These are phyloP conservation scores for Taiozyma sp. DNA, from an alignment of 1,139 yeast genomes.

Conservation along the genomic window DNA sequence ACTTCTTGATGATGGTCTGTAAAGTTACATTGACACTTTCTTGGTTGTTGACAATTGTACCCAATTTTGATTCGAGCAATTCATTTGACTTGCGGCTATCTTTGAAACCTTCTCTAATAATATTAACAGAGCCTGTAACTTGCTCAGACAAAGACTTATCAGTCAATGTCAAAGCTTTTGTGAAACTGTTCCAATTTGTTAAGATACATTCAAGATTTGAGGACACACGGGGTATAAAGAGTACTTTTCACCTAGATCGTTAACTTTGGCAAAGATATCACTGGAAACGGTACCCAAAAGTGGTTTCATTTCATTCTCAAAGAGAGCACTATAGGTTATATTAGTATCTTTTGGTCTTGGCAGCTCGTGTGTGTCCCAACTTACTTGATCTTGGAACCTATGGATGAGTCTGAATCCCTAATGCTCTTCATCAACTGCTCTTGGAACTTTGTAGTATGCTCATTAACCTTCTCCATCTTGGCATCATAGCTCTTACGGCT, in stretches of 20 bases:
- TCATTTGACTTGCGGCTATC: neutral
- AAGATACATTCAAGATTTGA: slow-evolving; percentile 1
- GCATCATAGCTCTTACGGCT: slow-evolving; percentile 18
- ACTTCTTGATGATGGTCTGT: neutral
- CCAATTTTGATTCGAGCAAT: neutral
- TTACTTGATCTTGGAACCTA: neutral
- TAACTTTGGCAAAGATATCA: neutral
- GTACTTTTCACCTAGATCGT: slow-evolving; percentile 3
- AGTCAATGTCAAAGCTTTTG: neutral
- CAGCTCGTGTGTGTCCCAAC: neutral
- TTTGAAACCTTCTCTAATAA: neutral
- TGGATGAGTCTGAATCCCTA: neutral
- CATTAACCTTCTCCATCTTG: slow-evolving; percentile 4
- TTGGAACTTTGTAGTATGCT: slow-evolving; percentile 1
- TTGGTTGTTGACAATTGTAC: neutral
- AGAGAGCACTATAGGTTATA: neutral
- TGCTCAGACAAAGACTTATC: neutral
- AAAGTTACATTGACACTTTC: neutral
- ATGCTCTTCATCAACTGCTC: slow-evolving; percentile 2
- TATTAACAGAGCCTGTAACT: neutral
- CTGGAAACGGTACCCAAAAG: neutral
- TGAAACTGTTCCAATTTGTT: slow-evolving; percentile 3
- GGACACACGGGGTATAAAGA: neutral
- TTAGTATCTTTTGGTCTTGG: neutral
- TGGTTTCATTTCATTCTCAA: neutral